Evolutionary conservation across 2,329 filamentous ascomycete genomes (phyloP), one percentile per base, ranked within the genome.

Genomic region (Penicillium janthinellum): DNA sequence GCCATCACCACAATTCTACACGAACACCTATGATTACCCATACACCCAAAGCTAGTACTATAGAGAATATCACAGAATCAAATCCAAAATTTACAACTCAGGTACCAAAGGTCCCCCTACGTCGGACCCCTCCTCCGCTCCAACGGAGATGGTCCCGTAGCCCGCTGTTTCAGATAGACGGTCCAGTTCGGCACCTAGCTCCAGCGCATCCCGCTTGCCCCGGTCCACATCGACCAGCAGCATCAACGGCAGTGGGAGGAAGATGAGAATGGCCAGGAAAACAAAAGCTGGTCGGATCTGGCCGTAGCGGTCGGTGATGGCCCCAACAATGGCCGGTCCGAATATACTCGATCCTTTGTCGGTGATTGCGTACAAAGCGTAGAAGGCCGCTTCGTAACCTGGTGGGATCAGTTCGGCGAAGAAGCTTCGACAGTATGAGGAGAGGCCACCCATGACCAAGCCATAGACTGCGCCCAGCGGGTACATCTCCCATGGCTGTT

Each of bases 401-500:
- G 92, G 91, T 1, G 95, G 95, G 57, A 99, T 96, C 58, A 99
- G 83, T 75, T 98, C 93, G 41, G 92, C 93, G 72, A 91, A 99
- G 4, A 99, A 83, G 61, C 91, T 93, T 44, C 95, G 89, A 73
- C 95, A 98, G 76, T 98, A 97, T 25, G 90, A 90, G 59, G 90
- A 92, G 42, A 99, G 79, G 0, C 95, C 95, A n/a, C 95, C 95
- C 34, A 98, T 86, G 1, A 98, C 93, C 52, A 99, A 86, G 0
- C 95, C 95, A 75, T 97, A 98, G 12, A 98, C 86, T 3, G 90
- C 90, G 0, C 92, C 93, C 0, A 99, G 79, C 0, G 91, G 91
- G 69, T 95, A 98, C 91, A 99, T 97, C 70, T 99, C 95, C 91
- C 92, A 96, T 3, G 91, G 89, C 72, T 95, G 88, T 75, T 96